phyloP scores from a whole-genome alignment of 805 yeast genomes.

The Cyberlindnera saturnus region DNA sequence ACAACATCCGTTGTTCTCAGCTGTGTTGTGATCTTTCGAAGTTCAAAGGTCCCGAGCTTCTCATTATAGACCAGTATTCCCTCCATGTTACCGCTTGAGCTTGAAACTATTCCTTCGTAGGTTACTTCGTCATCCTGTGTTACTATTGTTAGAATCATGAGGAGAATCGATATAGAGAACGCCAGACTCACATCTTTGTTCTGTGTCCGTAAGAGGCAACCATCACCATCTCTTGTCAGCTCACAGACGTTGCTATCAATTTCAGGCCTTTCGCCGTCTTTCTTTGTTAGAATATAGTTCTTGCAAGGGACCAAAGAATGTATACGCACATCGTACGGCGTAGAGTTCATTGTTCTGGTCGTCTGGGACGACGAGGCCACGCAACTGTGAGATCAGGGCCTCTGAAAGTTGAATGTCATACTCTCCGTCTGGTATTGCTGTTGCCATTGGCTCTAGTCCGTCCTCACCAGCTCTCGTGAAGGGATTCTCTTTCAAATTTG shows the following conservation, averaged over 20 bases:
- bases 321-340: constrained; percentile 19
- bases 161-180: not conserved
- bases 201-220: constrained; percentile 13
- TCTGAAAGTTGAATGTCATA: constrained; percentile 19
- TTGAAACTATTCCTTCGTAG: constrained; percentile 13
- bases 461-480: too few species aligned
- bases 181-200: not conserved
- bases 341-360: constrained; percentile 15
- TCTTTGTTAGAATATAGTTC: constrained; percentile 2
- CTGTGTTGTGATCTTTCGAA: constrained; percentile 12
- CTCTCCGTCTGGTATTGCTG: constrained; percentile 20
- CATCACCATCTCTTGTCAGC: constrained; percentile 6
- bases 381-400: constrained; percentile 7
- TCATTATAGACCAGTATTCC: constrained; percentile 20
- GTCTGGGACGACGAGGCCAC: constrained; percentile 2
- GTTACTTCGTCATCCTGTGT: constrained; percentile 7
- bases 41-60: constrained; percentile 9
- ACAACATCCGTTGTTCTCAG: constrained; percentile 7
- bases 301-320: not conserved
- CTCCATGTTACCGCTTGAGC: constrained; percentile 11
- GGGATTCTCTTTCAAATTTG: too few species aligned
- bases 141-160: constrained; percentile 1
- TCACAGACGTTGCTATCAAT: constrained; percentile 12
- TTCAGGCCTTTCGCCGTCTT: constrained; percentile 13
- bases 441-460: not conserved